A percentile compares a stretch with the other conserved stretches of the same genome.
Conservation (phyloP, 2,329 filamentous ascomycete species). For the Aurifilum marmelostoma region DNA sequence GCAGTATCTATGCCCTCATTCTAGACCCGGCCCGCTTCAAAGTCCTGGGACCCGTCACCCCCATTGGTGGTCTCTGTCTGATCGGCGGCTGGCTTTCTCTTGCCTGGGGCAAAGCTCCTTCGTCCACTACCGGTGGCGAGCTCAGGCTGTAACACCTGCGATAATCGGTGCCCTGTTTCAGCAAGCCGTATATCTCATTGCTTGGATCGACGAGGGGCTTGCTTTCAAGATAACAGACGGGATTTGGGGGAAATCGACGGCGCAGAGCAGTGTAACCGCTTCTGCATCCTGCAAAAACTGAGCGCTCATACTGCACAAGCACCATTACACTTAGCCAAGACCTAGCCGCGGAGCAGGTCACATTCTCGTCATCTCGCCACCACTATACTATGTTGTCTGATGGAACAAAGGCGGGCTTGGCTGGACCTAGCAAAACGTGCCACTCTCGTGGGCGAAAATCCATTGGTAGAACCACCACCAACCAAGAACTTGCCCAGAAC, state of each 20-base stretch:
- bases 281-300: neutral
- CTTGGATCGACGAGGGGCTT: neutral
- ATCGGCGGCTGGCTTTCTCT: constrained; percentile 65
- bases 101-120: constrained; percentile 35
- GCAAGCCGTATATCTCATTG: neutral
- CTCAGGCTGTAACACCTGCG: constrained; percentile 18
- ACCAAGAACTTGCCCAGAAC: neutral
- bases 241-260: neutral
- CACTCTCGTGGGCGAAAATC: neutral
- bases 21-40: constrained; percentile 65
- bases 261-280: neutral
- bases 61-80: constrained; percentile 64
- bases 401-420: neutral
- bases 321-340: neutral
- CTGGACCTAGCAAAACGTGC: neutral
- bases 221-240: neutral
- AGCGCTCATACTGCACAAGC: neutral
- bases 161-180: neutral
- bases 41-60: constrained; percentile 65
- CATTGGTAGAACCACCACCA: neutral
- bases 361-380: neutral
- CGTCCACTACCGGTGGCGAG: constrained; percentile 20
- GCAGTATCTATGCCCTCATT: constrained; percentile 65
- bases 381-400: neutral
- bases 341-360: neutral